Evolutionary conservation across 306 rosid species (phyloP), one percentile per base, ranked within the genome.

Genomic region (Casuarina glauca): DNA sequence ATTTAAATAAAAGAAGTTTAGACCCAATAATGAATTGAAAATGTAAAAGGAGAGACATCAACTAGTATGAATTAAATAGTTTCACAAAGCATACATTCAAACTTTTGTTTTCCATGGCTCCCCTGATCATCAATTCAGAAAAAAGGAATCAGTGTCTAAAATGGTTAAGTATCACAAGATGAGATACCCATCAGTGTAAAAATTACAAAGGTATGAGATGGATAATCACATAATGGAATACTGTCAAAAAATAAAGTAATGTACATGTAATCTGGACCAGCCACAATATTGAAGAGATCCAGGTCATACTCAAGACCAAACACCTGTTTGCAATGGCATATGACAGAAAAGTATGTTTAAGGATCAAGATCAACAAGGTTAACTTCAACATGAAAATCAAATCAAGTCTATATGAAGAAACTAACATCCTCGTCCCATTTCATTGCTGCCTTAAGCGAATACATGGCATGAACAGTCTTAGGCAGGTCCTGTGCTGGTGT

Each of bases 51-150:
- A 73, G 46, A 68, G 5, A 61, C 41, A 73, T 19, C 69, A 42
- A 79, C 49, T n/a, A 72, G 57, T 71, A 82, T 72, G 63, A 74
- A 72, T 53, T 42, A 50, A 74, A 73, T 77, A 75, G 73, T 48
- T 53, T 45, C 19, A 72, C 77, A 74, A 72, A 68, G 53, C 82
- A n/a, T 90, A 95, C 98, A 82, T 95, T 95, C 87, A 95, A 90
- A 86, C 97, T 95, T 90, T 95, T 95, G 96, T 95, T 95, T 85
- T 95, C 99, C 99, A 95, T 95, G 64, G 99, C 99, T 81, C 99
- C 99, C 99, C 99, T 93, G 89, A 73, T 61, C 72, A 76, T 61
- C 49, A 78, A 85, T 43, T 70, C 83, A 78, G 78, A 79, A 88
- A 60, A 44, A 82, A 78, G 36, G 70, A 62, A 7, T 72, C 41